Evolutionary conservation across 108 stramenopile species (phyloP).

Genomic region (Fragilariopsis cylindrus): DNA sequence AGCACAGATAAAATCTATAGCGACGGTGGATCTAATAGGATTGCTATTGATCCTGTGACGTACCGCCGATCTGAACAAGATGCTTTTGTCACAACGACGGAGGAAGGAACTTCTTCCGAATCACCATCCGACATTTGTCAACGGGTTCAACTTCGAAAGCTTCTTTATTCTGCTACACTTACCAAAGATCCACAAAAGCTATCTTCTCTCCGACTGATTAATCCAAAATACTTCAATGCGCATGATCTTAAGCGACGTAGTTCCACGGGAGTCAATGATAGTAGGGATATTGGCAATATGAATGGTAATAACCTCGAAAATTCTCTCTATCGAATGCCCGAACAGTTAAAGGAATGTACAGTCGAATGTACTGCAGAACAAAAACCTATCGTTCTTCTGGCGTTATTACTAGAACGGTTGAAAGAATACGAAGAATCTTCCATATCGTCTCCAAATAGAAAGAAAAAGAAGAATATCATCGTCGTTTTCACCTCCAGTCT

Average conservation of each 20-base stretch:
- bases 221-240: constrained; percentile 89
- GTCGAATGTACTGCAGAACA: constrained; percentile 73
- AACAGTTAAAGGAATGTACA: constrained; percentile 38
- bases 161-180: constrained; percentile 92
- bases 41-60: constrained; percentile 12
- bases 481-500: constrained; percentile 95
- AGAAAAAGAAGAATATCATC: constrained; percentile 21
- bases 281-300: not conserved
- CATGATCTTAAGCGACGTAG: constrained; percentile 47
- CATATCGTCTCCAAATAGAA: not conserved
- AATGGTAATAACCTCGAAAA: not conserved
- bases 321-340: constrained; percentile 56
- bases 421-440: constrained; percentile 14
- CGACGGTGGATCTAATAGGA: not conserved
- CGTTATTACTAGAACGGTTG: constrained; percentile 71
- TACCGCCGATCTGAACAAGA: constrained; percentile 13
- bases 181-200: constrained; percentile 96
- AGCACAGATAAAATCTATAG: constrained; percentile 22
- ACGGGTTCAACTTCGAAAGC: constrained; percentile 63
- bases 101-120: not conserved
- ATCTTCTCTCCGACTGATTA: constrained; percentile 75
- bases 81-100: constrained; percentile 3
- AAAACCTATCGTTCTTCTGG: constrained; percentile 85
- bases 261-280: not conserved
- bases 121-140: constrained; percentile 10